A percentile compares a stretch with the other conserved stretches of the same genome.
Evolutionary conservation across 768 basidiomycete genomes (phyloP).

Genomic region (Sistotremastrum niveocremeum): DNA sequence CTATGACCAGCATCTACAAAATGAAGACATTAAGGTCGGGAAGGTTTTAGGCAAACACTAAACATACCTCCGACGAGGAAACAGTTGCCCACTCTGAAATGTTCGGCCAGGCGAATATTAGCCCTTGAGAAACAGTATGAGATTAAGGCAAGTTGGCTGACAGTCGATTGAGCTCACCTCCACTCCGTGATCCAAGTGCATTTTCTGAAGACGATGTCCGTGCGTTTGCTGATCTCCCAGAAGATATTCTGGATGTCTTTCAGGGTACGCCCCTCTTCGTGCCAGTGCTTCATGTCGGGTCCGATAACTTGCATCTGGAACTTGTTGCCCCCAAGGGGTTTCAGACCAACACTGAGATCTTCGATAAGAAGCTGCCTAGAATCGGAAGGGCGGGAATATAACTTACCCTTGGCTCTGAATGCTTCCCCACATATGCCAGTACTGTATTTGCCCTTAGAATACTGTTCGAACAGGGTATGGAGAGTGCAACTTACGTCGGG

Average conservation of each 20-base stretch:
- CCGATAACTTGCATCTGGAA: slow-evolving; percentile 8
- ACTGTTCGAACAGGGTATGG: not conserved
- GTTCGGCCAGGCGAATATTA: slow-evolving; percentile 35
- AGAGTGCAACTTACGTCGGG: slow-evolving; percentile 13
- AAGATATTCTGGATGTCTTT: slow-evolving; percentile 4
- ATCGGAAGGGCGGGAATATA: no score
- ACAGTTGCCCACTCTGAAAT: slow-evolving; percentile 27
- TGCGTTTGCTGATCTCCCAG: slow-evolving; percentile 11
- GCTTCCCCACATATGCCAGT: slow-evolving; percentile 38
- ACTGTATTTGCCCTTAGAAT: slow-evolving; percentile 12
- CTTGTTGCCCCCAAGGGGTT: slow-evolving; percentile 1
- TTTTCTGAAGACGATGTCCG: slow-evolving; percentile 20
- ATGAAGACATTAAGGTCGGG: not conserved
- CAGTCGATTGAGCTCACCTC: slow-evolving; percentile 17
- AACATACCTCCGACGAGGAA: slow-evolving; percentile 37
- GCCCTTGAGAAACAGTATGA: slow-evolving; percentile 19
- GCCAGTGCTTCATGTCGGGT: slow-evolving; percentile 1
- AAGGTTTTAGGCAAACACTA: not conserved
- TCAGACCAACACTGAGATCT: not conserved
- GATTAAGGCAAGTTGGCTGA: no score
- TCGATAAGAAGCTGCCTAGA: no score
- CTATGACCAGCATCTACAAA: slow-evolving; percentile 34
- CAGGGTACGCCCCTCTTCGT: not conserved
- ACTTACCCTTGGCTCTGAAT: slow-evolving; percentile 20
- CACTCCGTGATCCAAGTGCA: slow-evolving; percentile 15